Evolutionary conservation across 2,329 filamentous ascomycete genomes (phyloP).

Genomic region (Aureobasidium vineae): DNA sequence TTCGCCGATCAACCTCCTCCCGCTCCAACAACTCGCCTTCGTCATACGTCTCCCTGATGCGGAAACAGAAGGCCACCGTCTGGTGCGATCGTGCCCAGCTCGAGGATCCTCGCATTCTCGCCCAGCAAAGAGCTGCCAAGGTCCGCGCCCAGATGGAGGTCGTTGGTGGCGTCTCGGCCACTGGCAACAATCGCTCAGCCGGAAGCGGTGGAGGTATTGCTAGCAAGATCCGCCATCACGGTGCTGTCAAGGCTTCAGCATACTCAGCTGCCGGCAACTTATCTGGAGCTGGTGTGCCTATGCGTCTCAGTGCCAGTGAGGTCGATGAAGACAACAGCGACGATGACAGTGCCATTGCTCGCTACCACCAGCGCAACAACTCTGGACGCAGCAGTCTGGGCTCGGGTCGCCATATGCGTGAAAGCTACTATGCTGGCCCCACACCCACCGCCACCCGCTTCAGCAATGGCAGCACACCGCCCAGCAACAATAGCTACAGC

Average conservation of each 20-base stretch:
- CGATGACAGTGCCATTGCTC: conserved; percentile 56
- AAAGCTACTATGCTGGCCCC: conserved; percentile 36
- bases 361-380: conserved; percentile 66
- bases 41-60: conserved; percentile 94
- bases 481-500: conserved; percentile 43
- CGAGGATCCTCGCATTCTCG: conserved; percentile 80
- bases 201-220: conserved; percentile 55
- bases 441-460: conserved; percentile 38
- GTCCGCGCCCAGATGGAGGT: conserved; percentile 83
- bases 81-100: conserved; percentile 96
- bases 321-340: conserved; percentile 86
- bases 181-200: conserved; percentile 32
- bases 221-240: conserved; percentile 85
- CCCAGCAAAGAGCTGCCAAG: conserved; percentile 83
- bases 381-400: conserved; percentile 67
- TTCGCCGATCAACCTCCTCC: conserved; percentile 74
- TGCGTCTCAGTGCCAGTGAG: conserved; percentile 91
- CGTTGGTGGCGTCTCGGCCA: conserved; percentile 55
- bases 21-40: conserved; percentile 60
- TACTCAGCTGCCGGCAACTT: conserved; percentile 72
- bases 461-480: conserved; percentile 55
- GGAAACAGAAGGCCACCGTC: conserved; percentile 95
- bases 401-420: conserved; percentile 43
- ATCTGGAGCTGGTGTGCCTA: conserved; percentile 76
- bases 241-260: conserved; percentile 72